Evolutionary conservation across 2,329 filamentous ascomycete genomes (phyloP).

Genomic region (Colletotrichum simmondsii): DNA sequence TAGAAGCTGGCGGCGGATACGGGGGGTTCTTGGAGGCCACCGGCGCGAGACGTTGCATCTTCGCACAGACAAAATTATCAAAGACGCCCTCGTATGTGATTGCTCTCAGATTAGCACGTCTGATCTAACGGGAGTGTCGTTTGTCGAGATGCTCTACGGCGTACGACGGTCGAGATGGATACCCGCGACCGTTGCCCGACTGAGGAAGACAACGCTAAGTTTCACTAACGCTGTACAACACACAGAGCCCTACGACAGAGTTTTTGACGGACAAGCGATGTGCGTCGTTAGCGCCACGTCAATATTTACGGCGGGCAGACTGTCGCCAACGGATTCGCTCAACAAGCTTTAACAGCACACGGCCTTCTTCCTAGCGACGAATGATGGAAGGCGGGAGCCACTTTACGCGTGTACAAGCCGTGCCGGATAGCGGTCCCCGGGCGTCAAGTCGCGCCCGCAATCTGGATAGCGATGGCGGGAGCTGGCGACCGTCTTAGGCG

Average conservation of each 20-base stretch:
- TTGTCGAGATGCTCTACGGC: not conserved
- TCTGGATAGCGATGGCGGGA: constrained; percentile 23
- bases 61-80: constrained; percentile 30
- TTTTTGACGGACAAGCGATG: constrained; percentile 22
- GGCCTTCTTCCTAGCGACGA: constrained; percentile 13
- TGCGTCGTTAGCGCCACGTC: constrained; percentile 20
- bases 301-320: constrained; percentile 7
- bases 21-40: constrained; percentile 26
- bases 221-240: constrained; percentile 20
- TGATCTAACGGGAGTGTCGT: constrained; percentile 21
- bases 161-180: constrained; percentile 10
- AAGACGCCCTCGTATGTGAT: not conserved
- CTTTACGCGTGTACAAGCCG: constrained; percentile 36
- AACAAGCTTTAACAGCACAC: constrained; percentile 29
- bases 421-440: not conserved
- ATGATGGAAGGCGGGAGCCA: constrained; percentile 36
- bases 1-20: constrained; percentile 32
- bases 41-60: constrained; percentile 15
- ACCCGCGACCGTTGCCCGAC: constrained; percentile 20
- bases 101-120: constrained; percentile 15
- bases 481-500: constrained; percentile 24
- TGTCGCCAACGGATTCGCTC: constrained; percentile 15
- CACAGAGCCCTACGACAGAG: constrained; percentile 24
- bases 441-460: constrained; percentile 15
- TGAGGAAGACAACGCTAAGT: constrained; percentile 26